A percentile compares a stretch with the other conserved stretches of the same genome.
Conservation (phyloP, 257 asterid species). For the Buddleja alternifolia region DNA sequence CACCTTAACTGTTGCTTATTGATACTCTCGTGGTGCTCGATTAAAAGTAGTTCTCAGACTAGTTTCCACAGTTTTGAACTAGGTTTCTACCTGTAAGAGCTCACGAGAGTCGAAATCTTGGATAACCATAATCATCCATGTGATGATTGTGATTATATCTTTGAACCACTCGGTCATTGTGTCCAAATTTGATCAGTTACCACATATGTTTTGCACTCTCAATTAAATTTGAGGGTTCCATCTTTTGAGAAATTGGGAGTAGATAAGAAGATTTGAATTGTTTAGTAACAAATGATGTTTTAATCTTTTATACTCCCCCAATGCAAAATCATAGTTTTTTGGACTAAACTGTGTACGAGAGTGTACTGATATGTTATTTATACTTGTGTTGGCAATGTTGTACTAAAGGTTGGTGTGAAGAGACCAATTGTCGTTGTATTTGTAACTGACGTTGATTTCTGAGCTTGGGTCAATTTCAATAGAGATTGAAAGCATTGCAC, state of each 20-base stretch:
- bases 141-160: no score
- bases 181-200: not conserved
- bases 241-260: no score
- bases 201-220: no score
- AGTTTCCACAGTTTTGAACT: not conserved
- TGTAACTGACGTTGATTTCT: not conserved
- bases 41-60: not conserved
- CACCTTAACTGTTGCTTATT: constrained; percentile 14
- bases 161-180: not conserved
- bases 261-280: not conserved
- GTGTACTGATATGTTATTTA: not conserved
- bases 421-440: not conserved
- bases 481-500: not conserved
- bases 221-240: not conserved
- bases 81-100: not conserved
- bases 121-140: no score
- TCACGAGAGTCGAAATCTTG: no score
- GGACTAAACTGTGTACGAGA: not conserved
- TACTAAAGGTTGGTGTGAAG: constrained; percentile 10
- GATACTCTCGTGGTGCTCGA: not conserved
- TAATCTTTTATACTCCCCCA: no score
- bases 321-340: not conserved
- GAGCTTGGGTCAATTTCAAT: no score
- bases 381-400: not conserved
- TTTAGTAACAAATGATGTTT: not conserved